phyloP scores from a whole-genome alignment of 768 basidiomycete species.

The Pisolithus orientalis region DNA sequence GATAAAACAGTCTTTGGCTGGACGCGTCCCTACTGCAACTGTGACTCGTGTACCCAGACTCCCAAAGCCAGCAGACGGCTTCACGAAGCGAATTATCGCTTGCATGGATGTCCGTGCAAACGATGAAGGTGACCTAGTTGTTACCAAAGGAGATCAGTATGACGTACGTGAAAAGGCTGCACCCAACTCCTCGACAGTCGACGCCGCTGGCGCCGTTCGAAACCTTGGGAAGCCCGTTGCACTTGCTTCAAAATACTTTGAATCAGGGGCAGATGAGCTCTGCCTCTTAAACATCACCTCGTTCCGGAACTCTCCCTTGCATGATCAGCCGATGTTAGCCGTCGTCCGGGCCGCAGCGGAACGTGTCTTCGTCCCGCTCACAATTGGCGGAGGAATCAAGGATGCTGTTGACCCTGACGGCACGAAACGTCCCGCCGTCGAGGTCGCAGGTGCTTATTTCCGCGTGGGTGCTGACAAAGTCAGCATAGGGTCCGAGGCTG shows the following conservation, averaged over 20 bases:
- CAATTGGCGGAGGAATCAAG: slow-evolving; percentile 97
- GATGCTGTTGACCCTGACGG: slow-evolving; percentile 95
- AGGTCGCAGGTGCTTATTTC: slow-evolving; percentile 95
- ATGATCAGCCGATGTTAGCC: slow-evolving; percentile 97
- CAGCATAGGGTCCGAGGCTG: slow-evolving; percentile 94
- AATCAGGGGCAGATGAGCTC: slow-evolving; percentile 88
- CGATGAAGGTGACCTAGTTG: slow-evolving; percentile 93
- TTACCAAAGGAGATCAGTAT: slow-evolving; percentile 99
- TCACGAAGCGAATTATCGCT: slow-evolving; percentile 93
- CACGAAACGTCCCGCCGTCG: slow-evolving; percentile 76
- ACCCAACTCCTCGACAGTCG: slow-evolving; percentile 24
- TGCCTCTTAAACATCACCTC: slow-evolving; percentile 99
- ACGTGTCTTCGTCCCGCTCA: slow-evolving; percentile 92
- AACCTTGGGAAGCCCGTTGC: slow-evolving; percentile 97
- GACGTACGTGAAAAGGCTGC: slow-evolving; percentile 82
- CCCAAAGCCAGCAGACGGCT: slow-evolving; percentile 49
- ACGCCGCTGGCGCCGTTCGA: slow-evolving; percentile 72
- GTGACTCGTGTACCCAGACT: slow-evolving; percentile 27
- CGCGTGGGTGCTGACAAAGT: slow-evolving; percentile 98
- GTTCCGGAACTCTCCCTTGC: slow-evolving; percentile 92
- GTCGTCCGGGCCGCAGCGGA: slow-evolving; percentile 88
- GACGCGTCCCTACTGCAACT: slow-evolving; percentile 31
- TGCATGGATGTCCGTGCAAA: slow-evolving; percentile 98
- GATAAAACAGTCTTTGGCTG: slow-evolving; percentile 53
- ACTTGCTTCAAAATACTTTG: slow-evolving; percentile 81